Percentiles rank a stretch among this genome's conserved stretches.
Conservation (phyloP, 2,329 filamentous ascomycete species). For the Phaeosphaeriaceae sp. region DNA sequence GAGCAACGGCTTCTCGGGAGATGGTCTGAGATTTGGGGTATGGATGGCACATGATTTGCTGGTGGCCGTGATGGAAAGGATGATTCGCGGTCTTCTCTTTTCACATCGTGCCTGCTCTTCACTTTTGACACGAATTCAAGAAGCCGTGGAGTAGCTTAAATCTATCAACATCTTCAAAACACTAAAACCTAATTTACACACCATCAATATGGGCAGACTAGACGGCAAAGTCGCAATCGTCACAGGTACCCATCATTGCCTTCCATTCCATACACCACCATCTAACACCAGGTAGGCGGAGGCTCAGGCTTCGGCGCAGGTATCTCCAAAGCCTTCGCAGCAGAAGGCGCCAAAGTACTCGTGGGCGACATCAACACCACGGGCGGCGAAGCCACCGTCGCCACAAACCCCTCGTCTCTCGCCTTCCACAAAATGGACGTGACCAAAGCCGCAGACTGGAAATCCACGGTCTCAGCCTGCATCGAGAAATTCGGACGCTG, state of each 20-base stretch:
- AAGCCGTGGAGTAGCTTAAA: not conserved
- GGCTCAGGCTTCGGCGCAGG: slow-evolving; percentile 70
- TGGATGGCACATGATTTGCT: slow-evolving; percentile 1
- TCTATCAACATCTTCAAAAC: not conserved
- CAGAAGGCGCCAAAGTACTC: slow-evolving; percentile 67
- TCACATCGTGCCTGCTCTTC: not conserved
- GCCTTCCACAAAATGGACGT: slow-evolving; percentile 57
- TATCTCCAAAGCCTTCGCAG: slow-evolving; percentile 65
- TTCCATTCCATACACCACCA: not conserved
- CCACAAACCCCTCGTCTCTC: slow-evolving; percentile 47
- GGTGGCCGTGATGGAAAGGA: slow-evolving; percentile 9
- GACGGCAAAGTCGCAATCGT: slow-evolving; percentile 64
- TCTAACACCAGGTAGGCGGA: slow-evolving; percentile 52
- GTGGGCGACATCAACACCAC: slow-evolving; percentile 67
- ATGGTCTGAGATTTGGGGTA: slow-evolving; percentile 9
- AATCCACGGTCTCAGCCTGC: slow-evolving; percentile 61
- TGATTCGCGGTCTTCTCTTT: not conserved
- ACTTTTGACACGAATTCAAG: not conserved
- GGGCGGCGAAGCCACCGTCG: slow-evolving; percentile 58
- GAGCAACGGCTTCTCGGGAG: slow-evolving; percentile 6
- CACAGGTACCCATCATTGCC: slow-evolving; percentile 51
- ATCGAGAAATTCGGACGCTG: slow-evolving; percentile 61
- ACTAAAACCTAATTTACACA: not conserved
- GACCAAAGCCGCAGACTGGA: slow-evolving; percentile 60
- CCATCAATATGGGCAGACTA: slow-evolving; percentile 50